Evolutionary conservation across 805 yeast genomes (phyloP).

Genomic region (Yarrowia divulgata): DNA sequence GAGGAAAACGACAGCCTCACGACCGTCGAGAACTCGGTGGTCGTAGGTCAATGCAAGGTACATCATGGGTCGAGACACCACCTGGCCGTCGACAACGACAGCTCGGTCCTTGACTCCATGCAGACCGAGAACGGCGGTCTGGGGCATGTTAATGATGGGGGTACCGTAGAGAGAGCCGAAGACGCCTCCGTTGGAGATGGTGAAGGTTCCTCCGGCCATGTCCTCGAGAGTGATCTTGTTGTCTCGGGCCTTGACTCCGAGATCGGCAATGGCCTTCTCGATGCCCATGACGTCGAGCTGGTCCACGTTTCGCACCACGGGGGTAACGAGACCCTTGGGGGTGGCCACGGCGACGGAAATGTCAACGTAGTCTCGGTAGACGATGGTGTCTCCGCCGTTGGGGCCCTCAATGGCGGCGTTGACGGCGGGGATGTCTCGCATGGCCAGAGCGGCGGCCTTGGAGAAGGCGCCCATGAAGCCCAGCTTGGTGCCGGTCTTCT

Average conservation of each 20-base stretch:
- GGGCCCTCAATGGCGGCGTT: slow-evolving; percentile 88
- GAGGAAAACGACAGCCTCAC: slow-evolving; percentile 98
- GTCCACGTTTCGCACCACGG: slow-evolving; percentile 97
- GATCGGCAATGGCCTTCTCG: slow-evolving; percentile 79
- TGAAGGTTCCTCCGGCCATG: slow-evolving; percentile 99
- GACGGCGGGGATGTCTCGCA: slow-evolving; percentile 92
- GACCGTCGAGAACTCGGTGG: slow-evolving; percentile 97
- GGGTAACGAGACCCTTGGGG: slow-evolving; percentile 98
- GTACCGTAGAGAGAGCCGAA: slow-evolving; percentile 98
- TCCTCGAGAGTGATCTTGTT: slow-evolving; percentile 96
- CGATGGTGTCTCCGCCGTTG: slow-evolving; percentile 81
- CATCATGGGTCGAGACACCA: slow-evolving; percentile 99
- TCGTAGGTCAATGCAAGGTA: slow-evolving; percentile 97
- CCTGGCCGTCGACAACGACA: slow-evolving; percentile 93
- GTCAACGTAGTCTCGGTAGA: slow-evolving; percentile 95
- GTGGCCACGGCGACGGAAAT: slow-evolving; percentile 97
- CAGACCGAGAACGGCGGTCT: slow-evolving; percentile 96
- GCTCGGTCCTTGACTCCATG: slow-evolving; percentile 99
- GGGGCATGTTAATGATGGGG: slow-evolving; percentile 97
- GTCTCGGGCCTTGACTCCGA: slow-evolving; percentile 95
- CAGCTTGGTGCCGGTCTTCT: slow-evolving; percentile 90
- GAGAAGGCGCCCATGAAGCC: slow-evolving; percentile 99
- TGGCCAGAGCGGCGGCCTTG: slow-evolving; percentile 89
- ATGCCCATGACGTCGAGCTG: slow-evolving; percentile 85
- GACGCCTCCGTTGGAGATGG: slow-evolving; percentile 99